Evolutionary conservation across 768 basidiomycete genomes (phyloP), one percentile per base, ranked within the genome.

Genomic region (Lactifluus hygrophoroides): DNA sequence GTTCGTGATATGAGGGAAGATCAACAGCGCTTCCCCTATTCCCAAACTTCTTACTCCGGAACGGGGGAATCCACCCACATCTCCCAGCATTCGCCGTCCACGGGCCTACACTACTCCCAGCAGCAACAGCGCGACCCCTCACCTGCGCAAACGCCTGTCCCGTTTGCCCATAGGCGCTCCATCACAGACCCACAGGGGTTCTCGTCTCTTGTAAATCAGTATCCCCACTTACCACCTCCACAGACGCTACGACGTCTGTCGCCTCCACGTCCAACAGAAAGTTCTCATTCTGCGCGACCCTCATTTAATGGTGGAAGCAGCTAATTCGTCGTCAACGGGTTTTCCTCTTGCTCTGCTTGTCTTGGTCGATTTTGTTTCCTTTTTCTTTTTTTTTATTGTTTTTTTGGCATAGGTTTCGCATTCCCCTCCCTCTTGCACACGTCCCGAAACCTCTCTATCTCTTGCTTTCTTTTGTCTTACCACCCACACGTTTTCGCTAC

Each of bases 111-210:
- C 56, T 70, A 73, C 50, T 58, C 70, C 54, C 71, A 77, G 21
- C 64, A 64, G 52, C 63, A 64, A 37, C 66, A 54, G 40, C 67
- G 64, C 49, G 63, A 66, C 23, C 21, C 60, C 52, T 50, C 66
- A 32, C 65, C 62, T 25, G 47, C 61, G 7, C 77, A 80, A 53
- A 70, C 74, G 9, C 67, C 78, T 42, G 63, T 79, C 56, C 71
- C 79, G 14, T 85, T 78, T 66, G 75, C 76, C 40, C 81, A 80
- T 63, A 76, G 83, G 60, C 77, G 84, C 51, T 75, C 82, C 38
- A 72, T 79, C 51, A 81, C 80, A 30, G 84, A 84, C 47, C 76
- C 82, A 23, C 80, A 80, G 62, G 75, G 74, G 48, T 57, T 61
- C 48, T 17, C 81, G 76, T 68, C 72, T 71, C 56, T 71, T 79